Evolutionary conservation across 805 yeast species (phyloP).

Genomic region (Starmerella potacharoeniae): DNA sequence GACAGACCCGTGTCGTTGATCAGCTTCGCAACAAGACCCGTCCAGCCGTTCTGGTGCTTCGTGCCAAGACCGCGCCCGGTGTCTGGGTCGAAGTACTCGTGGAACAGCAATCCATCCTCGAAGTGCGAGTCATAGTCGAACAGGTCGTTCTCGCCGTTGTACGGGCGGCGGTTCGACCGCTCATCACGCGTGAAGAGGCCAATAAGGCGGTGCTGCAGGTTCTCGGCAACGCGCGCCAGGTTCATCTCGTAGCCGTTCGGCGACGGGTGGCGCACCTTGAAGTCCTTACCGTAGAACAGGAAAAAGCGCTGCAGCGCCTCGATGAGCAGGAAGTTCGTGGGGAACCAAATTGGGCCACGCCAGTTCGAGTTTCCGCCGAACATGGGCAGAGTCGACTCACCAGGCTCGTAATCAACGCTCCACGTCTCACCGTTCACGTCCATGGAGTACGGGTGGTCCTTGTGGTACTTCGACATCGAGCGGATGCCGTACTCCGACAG

Average conservation of each 20-base stretch:
- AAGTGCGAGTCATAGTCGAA: slow-evolving; percentile 55
- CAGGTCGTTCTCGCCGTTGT: slow-evolving; percentile 44
- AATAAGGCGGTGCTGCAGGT: slow-evolving; percentile 74
- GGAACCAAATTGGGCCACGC: slow-evolving; percentile 98
- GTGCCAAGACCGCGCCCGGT: slow-evolving; percentile 91
- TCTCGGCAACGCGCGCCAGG: slow-evolving; percentile 58
- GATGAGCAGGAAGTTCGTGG: slow-evolving; percentile 72
- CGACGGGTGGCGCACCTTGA: slow-evolving; percentile 73
- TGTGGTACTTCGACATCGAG: slow-evolving; percentile 77
- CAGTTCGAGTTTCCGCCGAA: slow-evolving; percentile 95
- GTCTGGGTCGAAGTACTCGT: slow-evolving; percentile 87
- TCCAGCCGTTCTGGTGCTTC: slow-evolving; percentile 94
- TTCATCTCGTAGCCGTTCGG: slow-evolving; percentile 37
- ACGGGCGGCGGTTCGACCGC: slow-evolving; percentile 54
- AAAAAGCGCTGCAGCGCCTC: slow-evolving; percentile 81
- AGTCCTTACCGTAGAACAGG: slow-evolving; percentile 74
- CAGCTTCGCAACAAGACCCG: slow-evolving; percentile 82
- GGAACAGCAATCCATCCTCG: slow-evolving; percentile 65
- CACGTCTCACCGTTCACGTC: slow-evolving; percentile 65
- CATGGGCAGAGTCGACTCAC: slow-evolving; percentile 69
- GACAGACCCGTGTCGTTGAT: slow-evolving; percentile 75
- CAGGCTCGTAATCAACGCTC: slow-evolving; percentile 26
- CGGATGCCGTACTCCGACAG: slow-evolving; percentile 76
- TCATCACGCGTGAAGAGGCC: slow-evolving; percentile 55
- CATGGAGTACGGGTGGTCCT: slow-evolving; percentile 74